Percentiles rank a stretch among this genome's conserved stretches.
phyloP scores from a whole-genome alignment of 805 yeast genomes.

The Kurtzmaniella fragi region DNA sequence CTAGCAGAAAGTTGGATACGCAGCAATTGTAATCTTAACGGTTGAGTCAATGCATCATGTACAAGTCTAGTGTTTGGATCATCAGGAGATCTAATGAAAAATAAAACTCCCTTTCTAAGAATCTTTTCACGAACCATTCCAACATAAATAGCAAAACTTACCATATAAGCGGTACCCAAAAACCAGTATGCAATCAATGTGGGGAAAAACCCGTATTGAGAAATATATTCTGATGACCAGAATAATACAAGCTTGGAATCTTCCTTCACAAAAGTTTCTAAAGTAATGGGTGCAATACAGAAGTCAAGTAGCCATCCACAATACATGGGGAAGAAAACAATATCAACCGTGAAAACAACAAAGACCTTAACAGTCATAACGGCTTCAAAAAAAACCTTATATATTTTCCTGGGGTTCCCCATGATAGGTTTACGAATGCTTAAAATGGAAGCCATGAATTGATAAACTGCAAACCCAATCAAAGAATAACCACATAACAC shows the following conservation, averaged over 20 bases:
- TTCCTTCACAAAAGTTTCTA: slow-evolving; percentile 1
- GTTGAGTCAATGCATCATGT: slow-evolving; percentile 80
- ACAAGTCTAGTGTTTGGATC: slow-evolving; percentile 85
- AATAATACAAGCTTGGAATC: not conserved
- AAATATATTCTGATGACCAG: not conserved
- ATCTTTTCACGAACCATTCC: slow-evolving; percentile 72
- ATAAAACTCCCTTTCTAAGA: slow-evolving; percentile 83
- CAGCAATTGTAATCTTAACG: slow-evolving; percentile 66
- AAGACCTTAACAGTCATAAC: slow-evolving; percentile 70
- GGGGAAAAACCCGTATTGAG: not conserved
- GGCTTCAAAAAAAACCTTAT: slow-evolving; percentile 49
- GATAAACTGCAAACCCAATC: slow-evolving; percentile 18
- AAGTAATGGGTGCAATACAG: slow-evolving; percentile 56
- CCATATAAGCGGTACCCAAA: slow-evolving; percentile 83
- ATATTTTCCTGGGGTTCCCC: slow-evolving; percentile 48
- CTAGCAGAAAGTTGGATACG: slow-evolving; percentile 68
- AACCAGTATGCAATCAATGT: slow-evolving; percentile 45
- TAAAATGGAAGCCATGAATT: slow-evolving; percentile 23
- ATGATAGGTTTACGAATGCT: slow-evolving; percentile 39
- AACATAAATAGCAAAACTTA: slow-evolving; percentile 76
- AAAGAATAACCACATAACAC: slow-evolving; percentile 30
- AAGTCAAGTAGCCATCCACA: slow-evolving; percentile 79
- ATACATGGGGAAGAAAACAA: slow-evolving; percentile 77
- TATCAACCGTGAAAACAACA: slow-evolving; percentile 68
- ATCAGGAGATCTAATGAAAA: slow-evolving; percentile 89